These are phyloP conservation scores for Rhytidiadelphus loreus DNA, from an alignment of 225 moss, liverwort and hornwort species.

Conservation along the genomic window DNA sequence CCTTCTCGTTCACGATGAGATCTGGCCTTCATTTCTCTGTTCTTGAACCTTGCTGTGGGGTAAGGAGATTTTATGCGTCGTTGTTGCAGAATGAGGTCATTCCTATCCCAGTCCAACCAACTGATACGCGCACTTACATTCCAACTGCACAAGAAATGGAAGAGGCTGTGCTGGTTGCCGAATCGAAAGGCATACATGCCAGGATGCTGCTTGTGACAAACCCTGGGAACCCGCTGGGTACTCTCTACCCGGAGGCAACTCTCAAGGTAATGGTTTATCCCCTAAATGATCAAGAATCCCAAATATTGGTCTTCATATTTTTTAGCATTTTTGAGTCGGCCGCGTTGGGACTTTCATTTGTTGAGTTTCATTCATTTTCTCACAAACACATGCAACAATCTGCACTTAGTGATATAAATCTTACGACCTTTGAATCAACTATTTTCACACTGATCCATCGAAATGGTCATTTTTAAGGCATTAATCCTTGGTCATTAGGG, in stretches of 20 bases:
- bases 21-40: background rate
- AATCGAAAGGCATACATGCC: slow-evolving; percentile 50
- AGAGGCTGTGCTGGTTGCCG: slow-evolving; percentile 59
- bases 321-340: background rate
- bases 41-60: background rate
- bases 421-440: background rate
- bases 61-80: background rate
- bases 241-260: slow-evolving; percentile 89
- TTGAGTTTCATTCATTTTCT: background rate
- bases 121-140: slow-evolving; percentile 71
- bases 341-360: too few species aligned
- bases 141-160: slow-evolving; percentile 88
- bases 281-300: background rate
- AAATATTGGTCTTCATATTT: background rate
- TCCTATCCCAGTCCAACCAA: slow-evolving; percentile 86
- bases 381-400: background rate
- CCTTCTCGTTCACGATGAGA: background rate
- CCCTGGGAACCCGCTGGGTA: slow-evolving; percentile 94
- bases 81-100: slow-evolving; percentile 81
- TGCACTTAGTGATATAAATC: background rate
- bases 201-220: slow-evolving; percentile 84
- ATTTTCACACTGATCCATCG: background rate
- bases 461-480: background rate
- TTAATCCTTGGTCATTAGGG: background rate
- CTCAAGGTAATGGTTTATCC: slow-evolving; percentile 48